phyloP scores from a whole-genome alignment of 2,329 filamentous ascomycete genomes.

The Ceratocystis papillata region DNA sequence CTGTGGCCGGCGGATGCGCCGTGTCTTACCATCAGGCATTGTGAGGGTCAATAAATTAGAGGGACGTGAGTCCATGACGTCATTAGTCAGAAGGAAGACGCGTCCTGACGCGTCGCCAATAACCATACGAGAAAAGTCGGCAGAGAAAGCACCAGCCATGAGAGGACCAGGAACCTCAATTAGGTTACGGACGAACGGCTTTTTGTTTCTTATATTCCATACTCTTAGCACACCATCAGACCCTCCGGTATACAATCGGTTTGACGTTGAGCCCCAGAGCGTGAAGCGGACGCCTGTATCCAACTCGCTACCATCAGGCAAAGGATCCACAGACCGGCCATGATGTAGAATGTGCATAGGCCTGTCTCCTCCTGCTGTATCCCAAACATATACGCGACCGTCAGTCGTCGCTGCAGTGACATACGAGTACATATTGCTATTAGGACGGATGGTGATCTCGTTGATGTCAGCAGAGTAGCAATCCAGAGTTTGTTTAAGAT shows the following conservation, averaged over 20 bases:
- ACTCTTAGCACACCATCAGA: conserved; percentile 53
- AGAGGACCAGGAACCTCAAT: conserved; percentile 47
- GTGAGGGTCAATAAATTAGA: conserved; percentile 33
- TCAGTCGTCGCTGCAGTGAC: conserved; percentile 53
- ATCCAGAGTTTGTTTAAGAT: conserved; percentile 45
- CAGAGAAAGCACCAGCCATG: conserved; percentile 48
- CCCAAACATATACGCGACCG: conserved; percentile 53
- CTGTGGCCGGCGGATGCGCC: conserved; percentile 37
- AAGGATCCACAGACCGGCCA: conserved; percentile 36
- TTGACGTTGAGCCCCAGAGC: conserved; percentile 47
- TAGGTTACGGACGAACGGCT: conserved; percentile 40
- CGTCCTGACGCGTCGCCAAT: conserved; percentile 53
- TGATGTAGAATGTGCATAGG: conserved; percentile 48
- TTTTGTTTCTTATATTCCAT: conserved; percentile 44
- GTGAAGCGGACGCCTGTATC: conserved; percentile 55
- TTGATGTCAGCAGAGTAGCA: conserved; percentile 52
- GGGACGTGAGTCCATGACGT: conserved; percentile 35
- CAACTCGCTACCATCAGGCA: conserved; percentile 41
- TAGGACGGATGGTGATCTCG: conserved; percentile 49
- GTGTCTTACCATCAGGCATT: conserved; percentile 29
- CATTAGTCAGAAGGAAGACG: conserved; percentile 44
- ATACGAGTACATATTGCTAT: conserved; percentile 41
- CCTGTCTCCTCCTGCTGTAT: conserved; percentile 44
- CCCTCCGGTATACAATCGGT: conserved; percentile 52
- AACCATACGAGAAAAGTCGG: conserved; percentile 43